Base-by-base conservation (phyloP, 1,139 yeast genomes). In the Maudiozyma humilis region DNA sequence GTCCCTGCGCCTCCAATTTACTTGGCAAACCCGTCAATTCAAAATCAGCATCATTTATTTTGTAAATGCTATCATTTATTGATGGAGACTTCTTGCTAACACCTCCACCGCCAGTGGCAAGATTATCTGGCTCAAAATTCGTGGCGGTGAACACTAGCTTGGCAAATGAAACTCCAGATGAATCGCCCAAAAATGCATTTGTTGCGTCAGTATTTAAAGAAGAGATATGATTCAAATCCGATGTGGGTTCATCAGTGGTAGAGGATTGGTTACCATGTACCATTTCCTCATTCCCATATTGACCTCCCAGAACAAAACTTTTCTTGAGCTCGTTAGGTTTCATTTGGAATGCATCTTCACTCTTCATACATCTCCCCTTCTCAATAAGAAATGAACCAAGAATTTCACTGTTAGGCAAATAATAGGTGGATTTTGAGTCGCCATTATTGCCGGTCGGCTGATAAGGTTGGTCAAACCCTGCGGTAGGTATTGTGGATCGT, bases 111-210 rank as follows among this genome's bases (percentile, higher is more conserved):
- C 50, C 55, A 12, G 51, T 49, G 13, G 42, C 44, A 25, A 50
- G 47, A 19, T 49, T 49, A 46, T 54, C 64, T 6, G 72, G 65
- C 50, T 75, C 74, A 51, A 81, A 75, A 54, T 78, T 80, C 16
- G 84, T 78, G 0, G 94, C 93, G 0, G 95, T 80, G 44, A 82
- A 71, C 69, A 87, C 76, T 47, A 86, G 67, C 48, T 78, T 75
- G 3, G 93, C 87, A 66, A 88, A 86, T 6, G 84, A 78, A 30
- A 78, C 75, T 8, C 82, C 82, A 1, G 82, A 70, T 1, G 80
- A 69, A 34, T 75, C 76, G 16, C 79, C 79, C 23, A 75, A 56
- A 50, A 69, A 71, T 2, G 76, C 66, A 16, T 66, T 60, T 43
- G 65, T 71, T 25, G 60, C 66, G 10, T 47, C 47, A n/a, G 48